These are phyloP conservation scores for Zizania palustris DNA, from an alignment of 202 grass and related monocot genomes.

Conservation along the genomic window DNA sequence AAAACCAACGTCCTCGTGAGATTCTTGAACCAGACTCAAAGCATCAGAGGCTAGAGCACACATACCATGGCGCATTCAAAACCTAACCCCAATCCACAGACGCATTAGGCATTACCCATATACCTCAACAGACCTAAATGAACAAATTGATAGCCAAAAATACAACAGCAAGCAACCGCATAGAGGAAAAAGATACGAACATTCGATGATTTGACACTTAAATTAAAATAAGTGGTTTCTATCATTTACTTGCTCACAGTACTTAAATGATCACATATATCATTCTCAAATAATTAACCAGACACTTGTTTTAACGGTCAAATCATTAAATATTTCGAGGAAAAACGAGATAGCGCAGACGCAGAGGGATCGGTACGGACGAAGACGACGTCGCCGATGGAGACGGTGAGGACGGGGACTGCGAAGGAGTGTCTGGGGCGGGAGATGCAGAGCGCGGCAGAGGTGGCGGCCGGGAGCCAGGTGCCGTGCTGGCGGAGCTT, in stretches of 20 bases:
- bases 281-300: too few species aligned
- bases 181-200: background rate
- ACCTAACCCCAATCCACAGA: background rate
- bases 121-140: background rate
- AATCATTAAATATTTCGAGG: too few species aligned
- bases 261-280: too few species aligned
- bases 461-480: constrained; percentile 52
- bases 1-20: background rate
- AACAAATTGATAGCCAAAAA: background rate
- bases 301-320: too few species aligned
- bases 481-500: constrained; percentile 45
- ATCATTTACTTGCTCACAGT: too few species aligned
- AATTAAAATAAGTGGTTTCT: too few species aligned
- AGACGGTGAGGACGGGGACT: constrained; percentile 55
- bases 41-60: background rate
- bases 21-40: background rate
- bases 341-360: background rate
- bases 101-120: background rate
- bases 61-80: background rate
- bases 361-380: constrained; percentile 47
- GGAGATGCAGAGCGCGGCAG: constrained; percentile 43
- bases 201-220: too few species aligned
- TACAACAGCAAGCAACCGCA: background rate
- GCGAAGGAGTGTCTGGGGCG: constrained; percentile 9
- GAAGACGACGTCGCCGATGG: constrained; percentile 48